Percentiles rank a stretch among this genome's conserved stretches.
Conservation (phyloP, 2,329 filamentous ascomycete genomes). For the Cladosporium sp. region DNA sequence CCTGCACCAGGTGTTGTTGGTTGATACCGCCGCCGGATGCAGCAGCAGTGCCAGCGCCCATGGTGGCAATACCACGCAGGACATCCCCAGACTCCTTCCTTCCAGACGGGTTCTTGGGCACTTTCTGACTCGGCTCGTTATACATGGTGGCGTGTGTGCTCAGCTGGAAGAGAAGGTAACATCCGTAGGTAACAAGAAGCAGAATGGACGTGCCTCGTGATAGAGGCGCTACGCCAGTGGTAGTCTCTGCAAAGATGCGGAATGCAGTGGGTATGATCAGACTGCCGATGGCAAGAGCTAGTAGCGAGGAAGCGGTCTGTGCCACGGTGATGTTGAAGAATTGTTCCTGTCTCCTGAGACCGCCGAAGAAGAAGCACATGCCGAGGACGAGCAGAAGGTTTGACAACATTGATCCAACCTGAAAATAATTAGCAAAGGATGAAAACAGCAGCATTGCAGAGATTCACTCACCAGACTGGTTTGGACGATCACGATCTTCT, state of each 20-base stretch:
- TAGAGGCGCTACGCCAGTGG: slow-evolving; percentile 41
- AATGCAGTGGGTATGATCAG: slow-evolving; percentile 92
- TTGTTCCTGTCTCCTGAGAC: slow-evolving; percentile 75
- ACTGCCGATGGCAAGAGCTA: slow-evolving; percentile 75
- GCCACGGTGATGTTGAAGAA: slow-evolving; percentile 91
- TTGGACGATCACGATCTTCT: slow-evolving; percentile 81
- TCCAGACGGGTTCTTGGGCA: slow-evolving; percentile 56
- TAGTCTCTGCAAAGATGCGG: slow-evolving; percentile 51
- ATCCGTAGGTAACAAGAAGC: slow-evolving; percentile 77
- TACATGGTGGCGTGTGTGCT: slow-evolving; percentile 81
- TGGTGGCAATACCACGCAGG: slow-evolving; percentile 51
- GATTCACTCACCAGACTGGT: slow-evolving; percentile 62
- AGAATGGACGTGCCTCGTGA: slow-evolving; percentile 78
- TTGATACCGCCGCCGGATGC: slow-evolving; percentile 52
- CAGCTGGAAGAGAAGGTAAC: slow-evolving; percentile 87
- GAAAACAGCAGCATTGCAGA: not conserved
- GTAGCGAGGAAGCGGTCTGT: slow-evolving; percentile 79
- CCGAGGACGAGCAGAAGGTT: slow-evolving; percentile 87
- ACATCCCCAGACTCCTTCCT: slow-evolving; percentile 53
- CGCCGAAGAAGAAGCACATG: slow-evolving; percentile 90
- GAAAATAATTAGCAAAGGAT: not conserved
- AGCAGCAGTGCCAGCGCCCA: slow-evolving; percentile 55
- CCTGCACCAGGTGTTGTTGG: slow-evolving; percentile 49
- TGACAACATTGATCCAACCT: slow-evolving; percentile 83
- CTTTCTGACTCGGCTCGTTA: slow-evolving; percentile 76